Evolutionary conservation across 2,329 filamentous ascomycete genomes (phyloP), one percentile per base, ranked within the genome.

Genomic region (Aspergillus costaricaensis): DNA sequence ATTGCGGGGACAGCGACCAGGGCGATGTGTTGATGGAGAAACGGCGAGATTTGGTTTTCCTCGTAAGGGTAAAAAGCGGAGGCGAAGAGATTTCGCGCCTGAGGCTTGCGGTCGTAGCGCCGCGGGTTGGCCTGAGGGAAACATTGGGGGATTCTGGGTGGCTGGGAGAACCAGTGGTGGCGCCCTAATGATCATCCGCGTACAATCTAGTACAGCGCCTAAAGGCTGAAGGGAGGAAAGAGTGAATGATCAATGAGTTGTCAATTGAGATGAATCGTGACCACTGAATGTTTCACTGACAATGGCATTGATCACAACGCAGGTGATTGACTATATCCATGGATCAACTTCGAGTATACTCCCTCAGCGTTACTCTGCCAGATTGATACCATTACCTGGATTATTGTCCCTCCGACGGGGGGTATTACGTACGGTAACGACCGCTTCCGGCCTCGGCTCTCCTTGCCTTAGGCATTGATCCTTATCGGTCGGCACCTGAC

Each of bases 21-120:
- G 44, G 36, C 44, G 57, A 52, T 25, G 47, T 59, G 62, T 59
- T 65, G 61, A 70, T 70, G 66, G 64, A 67, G 65, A 65, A 65
- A 62, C 62, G 62, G 67, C 53, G 56, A 67, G 58, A 66, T 67
- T 67, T 61, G 65, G 66, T 64, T 70, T 68, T 68, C 55, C 67
- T 63, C 19, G 15, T 59, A 63, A 62, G 38, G 62, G 57, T 59
- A 65, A 67, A 67, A 64, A 68, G 65, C 65, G 62, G 65, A 63
- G 64, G 62, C 60, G 62, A 62, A 47, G 32, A 52, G 41, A 57
- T 50, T 57, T 55, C 32, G 62, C 53, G 65, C 65, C 62, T 71
- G 61, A 69, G 68, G 66, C 65, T 36, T 53, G 39, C 47, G 23
- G 41, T 36, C n/a, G 55, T 56, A 54, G 39, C 53, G 39, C 50